These are phyloP conservation scores for Fusarium lyarnte DNA, from an alignment of 2,329 filamentous ascomycete genomes.

Conservation along the genomic window DNA sequence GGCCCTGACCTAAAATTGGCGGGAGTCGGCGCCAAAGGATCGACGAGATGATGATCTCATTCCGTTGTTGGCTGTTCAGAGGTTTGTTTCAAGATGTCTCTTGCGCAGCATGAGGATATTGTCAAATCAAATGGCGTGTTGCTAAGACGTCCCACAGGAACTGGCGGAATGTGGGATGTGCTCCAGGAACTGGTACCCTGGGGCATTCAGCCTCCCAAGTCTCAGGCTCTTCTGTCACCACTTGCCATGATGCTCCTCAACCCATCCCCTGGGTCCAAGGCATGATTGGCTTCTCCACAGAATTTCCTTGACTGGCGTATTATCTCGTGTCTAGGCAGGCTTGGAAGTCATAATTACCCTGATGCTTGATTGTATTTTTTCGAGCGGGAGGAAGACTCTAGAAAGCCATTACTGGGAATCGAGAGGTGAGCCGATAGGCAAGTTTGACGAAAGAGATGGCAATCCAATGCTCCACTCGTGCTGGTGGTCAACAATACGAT, in stretches of 20 bases:
- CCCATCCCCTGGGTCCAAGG: slow-evolving; percentile 31
- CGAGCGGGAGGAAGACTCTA: background rate
- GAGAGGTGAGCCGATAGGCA: slow-evolving; percentile 8
- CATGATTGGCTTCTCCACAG: slow-evolving; percentile 39
- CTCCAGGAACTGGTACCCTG: slow-evolving; percentile 24
- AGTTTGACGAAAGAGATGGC: background rate
- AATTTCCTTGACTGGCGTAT: slow-evolving; percentile 14
- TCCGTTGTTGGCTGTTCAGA: slow-evolving; percentile 41
- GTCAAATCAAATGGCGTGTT: slow-evolving; percentile 35
- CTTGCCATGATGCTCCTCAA: slow-evolving; percentile 37
- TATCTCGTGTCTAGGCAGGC: slow-evolving; percentile 14
- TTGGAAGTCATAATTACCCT: slow-evolving; percentile 8
- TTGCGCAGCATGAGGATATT: slow-evolving; percentile 20
- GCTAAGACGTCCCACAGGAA: slow-evolving; percentile 21
- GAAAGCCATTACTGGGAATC: slow-evolving; percentile 1
- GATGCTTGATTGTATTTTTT: background rate
- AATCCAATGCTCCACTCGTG: slow-evolving; percentile 2
- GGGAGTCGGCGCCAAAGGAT: slow-evolving; percentile 44
- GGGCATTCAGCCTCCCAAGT: slow-evolving; percentile 27
- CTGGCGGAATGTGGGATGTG: slow-evolving; percentile 34
- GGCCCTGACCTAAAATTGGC: slow-evolving; percentile 40
- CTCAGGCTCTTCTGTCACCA: slow-evolving; percentile 17
- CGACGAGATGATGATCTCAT: slow-evolving; percentile 46
- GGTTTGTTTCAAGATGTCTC: slow-evolving; percentile 44
- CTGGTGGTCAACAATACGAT: slow-evolving; percentile 14